Evolutionary conservation across 2,329 filamentous ascomycete species (phyloP).

Genomic region (Boeremia exigua): DNA sequence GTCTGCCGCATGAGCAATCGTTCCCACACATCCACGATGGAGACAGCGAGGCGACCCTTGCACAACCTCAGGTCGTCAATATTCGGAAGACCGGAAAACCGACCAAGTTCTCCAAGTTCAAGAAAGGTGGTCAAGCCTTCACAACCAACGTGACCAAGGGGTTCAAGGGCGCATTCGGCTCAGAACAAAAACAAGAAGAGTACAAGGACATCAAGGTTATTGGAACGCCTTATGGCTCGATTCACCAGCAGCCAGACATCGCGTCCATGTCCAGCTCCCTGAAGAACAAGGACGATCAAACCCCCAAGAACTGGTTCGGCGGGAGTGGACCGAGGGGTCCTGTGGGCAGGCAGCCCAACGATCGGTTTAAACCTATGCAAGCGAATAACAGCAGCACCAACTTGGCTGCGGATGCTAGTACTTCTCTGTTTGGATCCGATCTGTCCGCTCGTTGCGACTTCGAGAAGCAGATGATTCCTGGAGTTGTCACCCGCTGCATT

Average conservation of each 20-base stretch:
- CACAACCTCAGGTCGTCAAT: slow-evolving; percentile 90
- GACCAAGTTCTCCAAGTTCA: slow-evolving; percentile 99
- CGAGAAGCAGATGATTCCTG: slow-evolving; percentile 87
- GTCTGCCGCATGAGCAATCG: slow-evolving; percentile 43
- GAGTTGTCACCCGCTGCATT: slow-evolving; percentile 90
- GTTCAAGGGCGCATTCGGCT: slow-evolving; percentile 85
- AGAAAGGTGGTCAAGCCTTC: slow-evolving; percentile 92
- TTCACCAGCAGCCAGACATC: slow-evolving; percentile 44
- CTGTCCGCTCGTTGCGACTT: slow-evolving; percentile 83
- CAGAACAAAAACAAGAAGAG: slow-evolving; percentile 62
- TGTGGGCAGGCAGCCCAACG: slow-evolving; percentile 20
- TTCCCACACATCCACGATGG: slow-evolving; percentile 60
- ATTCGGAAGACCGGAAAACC: slow-evolving; percentile 86
- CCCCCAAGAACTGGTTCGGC: slow-evolving; percentile 44
- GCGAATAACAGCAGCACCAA: slow-evolving; percentile 54
- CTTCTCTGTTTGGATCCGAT: slow-evolving; percentile 86
- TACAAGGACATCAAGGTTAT: slow-evolving; percentile 59
- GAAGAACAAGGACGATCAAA: slow-evolving; percentile 38
- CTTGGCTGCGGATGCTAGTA: slow-evolving; percentile 42
- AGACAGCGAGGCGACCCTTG: slow-evolving; percentile 67
- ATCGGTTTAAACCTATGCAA: slow-evolving; percentile 43
- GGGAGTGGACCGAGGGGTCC: slow-evolving; percentile 28
- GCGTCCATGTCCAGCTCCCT: slow-evolving; percentile 35
- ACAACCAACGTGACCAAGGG: slow-evolving; percentile 94
- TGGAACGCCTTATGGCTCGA: slow-evolving; percentile 53